phyloP scores from a whole-genome alignment of 176 grass and related monocot genomes.

The Triticum urartu region DNA sequence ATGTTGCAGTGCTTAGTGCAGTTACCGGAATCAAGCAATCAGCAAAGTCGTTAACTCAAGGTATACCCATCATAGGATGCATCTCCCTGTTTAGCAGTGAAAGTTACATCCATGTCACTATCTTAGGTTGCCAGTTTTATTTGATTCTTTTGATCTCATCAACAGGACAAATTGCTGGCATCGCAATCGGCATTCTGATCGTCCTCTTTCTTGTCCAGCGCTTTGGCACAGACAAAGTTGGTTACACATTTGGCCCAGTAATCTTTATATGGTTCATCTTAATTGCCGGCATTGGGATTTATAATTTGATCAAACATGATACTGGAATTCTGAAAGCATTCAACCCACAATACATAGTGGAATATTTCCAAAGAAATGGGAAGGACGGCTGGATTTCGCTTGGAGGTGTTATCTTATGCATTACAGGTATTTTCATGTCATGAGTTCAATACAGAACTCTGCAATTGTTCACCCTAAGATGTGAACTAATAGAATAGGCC shows the following conservation, averaged over 20 bases:
- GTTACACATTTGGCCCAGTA: constrained; percentile 74
- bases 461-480: constrained; percentile 7
- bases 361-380: constrained; percentile 73
- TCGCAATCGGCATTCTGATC: constrained; percentile 60
- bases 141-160: neutral
- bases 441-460: neutral
- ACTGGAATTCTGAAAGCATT: constrained; percentile 52
- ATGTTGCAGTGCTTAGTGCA: constrained; percentile 60
- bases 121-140: neutral
- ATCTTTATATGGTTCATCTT: constrained; percentile 61
- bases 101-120: neutral
- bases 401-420: constrained; percentile 71
- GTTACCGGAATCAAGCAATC: constrained; percentile 60
- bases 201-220: constrained; percentile 55
- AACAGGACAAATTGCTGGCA: constrained; percentile 58
- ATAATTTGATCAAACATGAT: constrained; percentile 68
- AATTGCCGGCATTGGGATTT: constrained; percentile 60
- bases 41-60: constrained; percentile 45
- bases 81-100: neutral
- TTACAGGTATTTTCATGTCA: constrained; percentile 57
- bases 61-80: constrained; percentile 35
- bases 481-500: neutral
- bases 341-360: constrained; percentile 64
- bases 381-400: constrained; percentile 73
- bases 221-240: constrained; percentile 75